These are phyloP conservation scores for Eremothecium gossypii DNA, from an alignment of 1,139 yeast species.

Conservation along the genomic window DNA sequence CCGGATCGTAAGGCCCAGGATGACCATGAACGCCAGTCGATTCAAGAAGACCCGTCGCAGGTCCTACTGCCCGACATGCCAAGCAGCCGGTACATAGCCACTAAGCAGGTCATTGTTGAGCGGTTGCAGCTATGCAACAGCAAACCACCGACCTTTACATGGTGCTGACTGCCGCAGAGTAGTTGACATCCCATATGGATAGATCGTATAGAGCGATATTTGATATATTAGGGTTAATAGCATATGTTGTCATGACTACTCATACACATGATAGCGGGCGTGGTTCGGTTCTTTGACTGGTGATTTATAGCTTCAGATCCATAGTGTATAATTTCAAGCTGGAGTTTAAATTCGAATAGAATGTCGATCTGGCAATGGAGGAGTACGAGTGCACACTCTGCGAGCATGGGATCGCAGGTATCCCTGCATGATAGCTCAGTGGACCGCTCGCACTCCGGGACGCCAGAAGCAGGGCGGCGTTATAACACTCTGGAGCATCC, in stretches of 20 bases:
- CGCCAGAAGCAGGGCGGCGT: no score
- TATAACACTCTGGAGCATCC: slow-evolving; percentile 10
- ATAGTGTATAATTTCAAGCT: no score
- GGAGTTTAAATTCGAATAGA: no score
- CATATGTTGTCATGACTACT: no score
- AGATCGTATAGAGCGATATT: neutral
- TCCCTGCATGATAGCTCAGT: no score
- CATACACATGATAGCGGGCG: no score
- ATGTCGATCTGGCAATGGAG: no score
- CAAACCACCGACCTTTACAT: slow-evolving; percentile 59
- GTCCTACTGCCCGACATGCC: neutral
- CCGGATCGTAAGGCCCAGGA: slow-evolving; percentile 6
- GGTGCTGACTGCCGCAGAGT: slow-evolving; percentile 39
- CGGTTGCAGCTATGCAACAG: slow-evolving; percentile 48
- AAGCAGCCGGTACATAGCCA: neutral
- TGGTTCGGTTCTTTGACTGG: no score
- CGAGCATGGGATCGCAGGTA: no score
- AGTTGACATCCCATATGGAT: neutral
- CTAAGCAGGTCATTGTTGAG: slow-evolving; percentile 49
- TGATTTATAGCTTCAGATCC: no score
- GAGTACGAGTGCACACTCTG: no score
- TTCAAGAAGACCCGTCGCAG: neutral
- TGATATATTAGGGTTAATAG: neutral
- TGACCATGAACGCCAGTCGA: slow-evolving; percentile 1
- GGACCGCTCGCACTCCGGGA: no score